A percentile compares a stretch with the other conserved stretches of the same genome.
phyloP scores from a whole-genome alignment of 2,329 filamentous ascomycete species.

The Moelleriella libera region DNA sequence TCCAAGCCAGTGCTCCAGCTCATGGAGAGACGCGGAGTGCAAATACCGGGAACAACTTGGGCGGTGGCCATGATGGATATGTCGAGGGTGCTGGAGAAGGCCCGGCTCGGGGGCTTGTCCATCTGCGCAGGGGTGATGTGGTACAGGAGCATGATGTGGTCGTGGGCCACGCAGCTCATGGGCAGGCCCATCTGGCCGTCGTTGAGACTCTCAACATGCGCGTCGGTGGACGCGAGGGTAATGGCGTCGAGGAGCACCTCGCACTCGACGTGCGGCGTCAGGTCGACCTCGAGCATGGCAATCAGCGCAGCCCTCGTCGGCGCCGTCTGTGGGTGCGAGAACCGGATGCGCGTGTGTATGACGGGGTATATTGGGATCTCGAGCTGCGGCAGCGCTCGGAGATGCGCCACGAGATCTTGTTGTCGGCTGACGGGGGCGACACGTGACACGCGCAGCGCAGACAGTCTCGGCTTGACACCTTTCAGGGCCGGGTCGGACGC shows the following conservation, averaged over 20 bases:
- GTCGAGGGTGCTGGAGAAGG: constrained; percentile 35
- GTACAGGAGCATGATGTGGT: constrained; percentile 65
- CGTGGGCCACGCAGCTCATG: constrained; percentile 51
- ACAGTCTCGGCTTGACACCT: constrained; percentile 51
- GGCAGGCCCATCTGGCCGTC: constrained; percentile 30
- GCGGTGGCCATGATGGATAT: constrained; percentile 48
- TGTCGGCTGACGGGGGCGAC: constrained; percentile 53
- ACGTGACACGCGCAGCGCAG: constrained; percentile 59
- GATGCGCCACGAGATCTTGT: constrained; percentile 46
- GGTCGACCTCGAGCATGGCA: constrained; percentile 60
- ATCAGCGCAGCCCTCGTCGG: constrained; percentile 48
- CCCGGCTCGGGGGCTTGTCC: constrained; percentile 27
- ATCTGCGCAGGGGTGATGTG: constrained; percentile 39
- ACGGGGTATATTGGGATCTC: constrained; percentile 52
- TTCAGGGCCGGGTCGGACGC: constrained; percentile 47
- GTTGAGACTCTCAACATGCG: constrained; percentile 44
- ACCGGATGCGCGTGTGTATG: constrained; percentile 59
- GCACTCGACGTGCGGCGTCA: constrained; percentile 55
- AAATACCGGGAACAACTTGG: constrained; percentile 38
- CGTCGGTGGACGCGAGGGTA: constrained; percentile 40
- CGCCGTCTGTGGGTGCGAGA: constrained; percentile 47
- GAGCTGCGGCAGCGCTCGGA: constrained; percentile 49
- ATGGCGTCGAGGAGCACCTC: constrained; percentile 49
- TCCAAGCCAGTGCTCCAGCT: constrained; percentile 56
- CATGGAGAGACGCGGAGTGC: constrained; percentile 48